Conservation (phyloP, 2,329 filamentous ascomycete species). For the Fusarium sp. region DNA sequence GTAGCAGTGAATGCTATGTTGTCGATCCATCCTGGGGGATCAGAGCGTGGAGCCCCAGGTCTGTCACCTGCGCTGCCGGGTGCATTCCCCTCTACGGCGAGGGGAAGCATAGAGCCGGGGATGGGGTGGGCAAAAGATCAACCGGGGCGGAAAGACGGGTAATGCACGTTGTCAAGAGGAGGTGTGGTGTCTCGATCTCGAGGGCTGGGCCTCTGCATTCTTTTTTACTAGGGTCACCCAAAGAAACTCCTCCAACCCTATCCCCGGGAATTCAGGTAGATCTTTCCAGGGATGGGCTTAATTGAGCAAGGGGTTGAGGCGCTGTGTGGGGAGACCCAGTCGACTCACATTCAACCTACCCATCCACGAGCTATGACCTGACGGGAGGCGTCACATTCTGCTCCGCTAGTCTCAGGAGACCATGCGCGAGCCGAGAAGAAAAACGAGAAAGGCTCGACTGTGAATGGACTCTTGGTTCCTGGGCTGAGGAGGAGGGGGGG, state of each 20-base stretch:
- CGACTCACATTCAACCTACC: neutral
- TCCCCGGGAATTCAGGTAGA: slow-evolving; percentile 25
- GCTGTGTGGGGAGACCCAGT: slow-evolving; percentile 9
- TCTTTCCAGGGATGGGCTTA: slow-evolving; percentile 20
- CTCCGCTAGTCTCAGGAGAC: neutral
- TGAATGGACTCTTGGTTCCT: slow-evolving; percentile 8
- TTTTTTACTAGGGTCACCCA: neutral
- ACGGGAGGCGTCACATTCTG: neutral
- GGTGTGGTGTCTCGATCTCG: neutral
- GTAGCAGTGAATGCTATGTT: slow-evolving; percentile 5
- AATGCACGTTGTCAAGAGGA: slow-evolving; percentile 7
- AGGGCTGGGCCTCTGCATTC: no score
- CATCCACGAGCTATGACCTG: slow-evolving; percentile 2
- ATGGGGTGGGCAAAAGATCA: slow-evolving; percentile 36
- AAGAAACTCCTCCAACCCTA: neutral
- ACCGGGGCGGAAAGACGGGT: slow-evolving; percentile 36
- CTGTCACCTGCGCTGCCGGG: slow-evolving; percentile 7
- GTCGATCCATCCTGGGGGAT: slow-evolving; percentile 16
- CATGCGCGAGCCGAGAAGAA: neutral
- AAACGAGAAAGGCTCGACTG: neutral
- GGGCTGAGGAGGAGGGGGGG: slow-evolving; percentile 10
- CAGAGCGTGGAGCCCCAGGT: neutral
- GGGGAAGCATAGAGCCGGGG: slow-evolving; percentile 29
- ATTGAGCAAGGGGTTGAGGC: slow-evolving; percentile 1
- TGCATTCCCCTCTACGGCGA: slow-evolving; percentile 27